Conservation (phyloP, 2,329 filamentous ascomycete species). For the Alternaria sp. region DNA sequence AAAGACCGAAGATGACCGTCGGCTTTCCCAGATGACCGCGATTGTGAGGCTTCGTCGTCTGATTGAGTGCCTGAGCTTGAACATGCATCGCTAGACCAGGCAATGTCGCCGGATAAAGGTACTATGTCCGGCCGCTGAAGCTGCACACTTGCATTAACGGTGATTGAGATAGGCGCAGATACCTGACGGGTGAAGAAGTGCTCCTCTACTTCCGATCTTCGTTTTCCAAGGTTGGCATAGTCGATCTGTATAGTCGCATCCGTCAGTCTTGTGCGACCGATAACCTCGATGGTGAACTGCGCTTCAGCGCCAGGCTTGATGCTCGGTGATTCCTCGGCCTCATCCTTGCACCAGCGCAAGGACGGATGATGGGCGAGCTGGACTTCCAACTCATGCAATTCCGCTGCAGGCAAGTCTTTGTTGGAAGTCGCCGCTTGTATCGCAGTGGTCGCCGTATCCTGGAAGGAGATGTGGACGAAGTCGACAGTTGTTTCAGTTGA, state of each 20-base stretch:
- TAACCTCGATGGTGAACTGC: constrained; percentile 81
- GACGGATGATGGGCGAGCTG: constrained; percentile 76
- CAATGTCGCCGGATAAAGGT: constrained; percentile 72
- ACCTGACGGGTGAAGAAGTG: constrained; percentile 86
- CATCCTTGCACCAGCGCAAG: constrained; percentile 56
- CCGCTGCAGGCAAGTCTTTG: constrained; percentile 77
- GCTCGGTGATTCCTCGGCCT: constrained; percentile 54
- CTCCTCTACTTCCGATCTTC: constrained; percentile 70
- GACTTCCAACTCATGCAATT: constrained; percentile 85
- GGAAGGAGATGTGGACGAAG: constrained; percentile 85
- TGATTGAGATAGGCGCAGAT: constrained; percentile 79
- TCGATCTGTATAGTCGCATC: constrained; percentile 81
- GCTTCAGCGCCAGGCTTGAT: constrained; percentile 72
- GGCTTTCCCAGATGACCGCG: constrained; percentile 25
- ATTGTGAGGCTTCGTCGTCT: neutral
- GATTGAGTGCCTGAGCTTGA: neutral
- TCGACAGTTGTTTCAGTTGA: constrained; percentile 75
- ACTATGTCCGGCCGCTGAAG: constrained; percentile 79
- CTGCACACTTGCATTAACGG: constrained; percentile 90
- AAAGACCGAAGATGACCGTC: constrained; percentile 54
- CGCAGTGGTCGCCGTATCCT: constrained; percentile 82
- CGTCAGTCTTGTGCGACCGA: constrained; percentile 85
- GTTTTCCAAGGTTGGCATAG: constrained; percentile 79
- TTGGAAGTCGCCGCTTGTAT: constrained; percentile 76
- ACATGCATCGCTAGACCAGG: constrained; percentile 59